phyloP scores from a whole-genome alignment of 208 protist species.

The Naegleria gruberi region DNA sequence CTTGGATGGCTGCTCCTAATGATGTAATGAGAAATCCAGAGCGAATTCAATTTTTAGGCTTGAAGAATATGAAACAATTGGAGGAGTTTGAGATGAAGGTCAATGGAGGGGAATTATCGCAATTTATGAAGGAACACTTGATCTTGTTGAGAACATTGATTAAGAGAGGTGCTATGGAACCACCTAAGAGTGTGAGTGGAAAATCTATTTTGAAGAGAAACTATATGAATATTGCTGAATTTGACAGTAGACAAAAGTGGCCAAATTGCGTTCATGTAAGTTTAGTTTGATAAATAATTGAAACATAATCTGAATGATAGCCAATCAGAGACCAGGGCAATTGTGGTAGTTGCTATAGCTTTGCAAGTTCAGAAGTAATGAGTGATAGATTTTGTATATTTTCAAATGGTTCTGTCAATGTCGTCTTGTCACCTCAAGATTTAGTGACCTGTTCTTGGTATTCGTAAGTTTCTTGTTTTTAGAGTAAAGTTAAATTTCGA shows the following conservation, averaged over 20 bases:
- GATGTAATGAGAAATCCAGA: not conserved
- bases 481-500: not conserved
- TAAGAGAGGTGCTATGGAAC: not conserved
- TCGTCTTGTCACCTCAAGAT: constrained; percentile 46
- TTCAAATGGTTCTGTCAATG: constrained; percentile 44
- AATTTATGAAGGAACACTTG: not conserved
- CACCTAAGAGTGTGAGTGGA: not conserved
- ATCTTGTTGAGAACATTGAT: not conserved
- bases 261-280: not conserved
- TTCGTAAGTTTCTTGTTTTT: constrained; percentile 43
- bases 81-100: not conserved
- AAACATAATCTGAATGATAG: not conserved
- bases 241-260: not conserved
- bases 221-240: not conserved
- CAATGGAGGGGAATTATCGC: not conserved
- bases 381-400: constrained; percentile 75
- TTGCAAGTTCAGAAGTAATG: constrained; percentile 63
- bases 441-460: constrained; percentile 64
- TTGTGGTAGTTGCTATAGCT: constrained; percentile 79
- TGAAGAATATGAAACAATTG: not conserved
- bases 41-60: not conserved
- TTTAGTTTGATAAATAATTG: not conserved
- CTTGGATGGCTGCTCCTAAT: not conserved
- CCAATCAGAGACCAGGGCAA: not conserved
- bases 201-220: not conserved